Percentiles rank a stretch among this genome's conserved stretches.
Evolutionary conservation across 2,329 filamentous ascomycete species (phyloP).

Genomic region (Fusarium solani-melongenae): DNA sequence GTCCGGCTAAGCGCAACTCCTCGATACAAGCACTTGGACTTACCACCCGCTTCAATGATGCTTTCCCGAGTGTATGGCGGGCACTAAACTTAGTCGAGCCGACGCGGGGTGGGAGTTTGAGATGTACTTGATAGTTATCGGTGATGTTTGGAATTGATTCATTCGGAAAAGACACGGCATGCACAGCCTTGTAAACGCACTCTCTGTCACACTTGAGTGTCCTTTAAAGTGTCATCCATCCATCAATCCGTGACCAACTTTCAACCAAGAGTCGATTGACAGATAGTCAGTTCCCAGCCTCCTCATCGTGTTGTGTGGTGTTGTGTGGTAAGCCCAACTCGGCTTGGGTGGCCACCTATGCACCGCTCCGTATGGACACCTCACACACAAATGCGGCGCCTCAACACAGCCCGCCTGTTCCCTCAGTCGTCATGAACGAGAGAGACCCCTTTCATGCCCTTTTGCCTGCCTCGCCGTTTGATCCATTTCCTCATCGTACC

Average conservation of each 20-base stretch:
- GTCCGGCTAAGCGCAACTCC: conserved; percentile 49
- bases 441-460: conserved; percentile 8
- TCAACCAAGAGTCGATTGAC: neutral
- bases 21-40: conserved; percentile 41
- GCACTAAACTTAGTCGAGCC: conserved; percentile 39
- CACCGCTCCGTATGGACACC: neutral
- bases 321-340: neutral
- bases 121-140: neutral
- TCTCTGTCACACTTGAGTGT: neutral
- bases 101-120: conserved; percentile 20
- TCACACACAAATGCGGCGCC: neutral
- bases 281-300: conserved; percentile 4
- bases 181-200: neutral
- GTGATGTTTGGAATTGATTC: conserved; percentile 10
- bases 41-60: conserved; percentile 11
- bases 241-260: neutral
- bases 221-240: neutral
- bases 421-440: conserved; percentile 3
- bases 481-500: conserved; percentile 31
- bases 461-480: conserved; percentile 4
- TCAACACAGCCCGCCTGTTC: conserved; percentile 4
- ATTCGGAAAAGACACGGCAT: neutral
- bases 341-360: neutral
- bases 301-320: neutral
- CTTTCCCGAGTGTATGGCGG: conserved; percentile 26